A percentile compares a stretch with the other conserved stretches of the same genome.
Conservation (phyloP, 2,329 filamentous ascomycete species). For the Orbilia oligospora region DNA sequence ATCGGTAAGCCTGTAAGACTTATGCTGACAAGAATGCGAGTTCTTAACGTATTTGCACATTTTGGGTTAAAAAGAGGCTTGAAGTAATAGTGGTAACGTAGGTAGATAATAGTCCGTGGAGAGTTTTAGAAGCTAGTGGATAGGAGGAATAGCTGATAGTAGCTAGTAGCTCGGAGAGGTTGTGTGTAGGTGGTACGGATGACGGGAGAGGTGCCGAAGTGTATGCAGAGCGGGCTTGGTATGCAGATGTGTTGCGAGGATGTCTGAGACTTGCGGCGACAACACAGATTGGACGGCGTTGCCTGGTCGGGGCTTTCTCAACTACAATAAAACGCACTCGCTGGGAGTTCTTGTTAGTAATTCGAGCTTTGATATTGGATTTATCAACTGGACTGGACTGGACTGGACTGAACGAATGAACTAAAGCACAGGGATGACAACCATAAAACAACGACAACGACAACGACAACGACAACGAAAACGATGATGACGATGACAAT, state of each 20-base stretch:
- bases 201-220: not conserved
- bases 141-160: not conserved
- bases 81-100: not conserved
- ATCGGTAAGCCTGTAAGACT: constrained; percentile 52
- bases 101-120: not conserved
- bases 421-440: constrained; percentile 5
- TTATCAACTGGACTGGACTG: not conserved
- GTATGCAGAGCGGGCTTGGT: constrained; percentile 12
- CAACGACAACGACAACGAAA: not conserved
- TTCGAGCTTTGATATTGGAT: constrained; percentile 3
- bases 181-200: not conserved
- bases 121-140: not conserved
- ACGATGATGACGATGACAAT: too few relatives aligned
- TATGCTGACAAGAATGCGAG: constrained; percentile 59
- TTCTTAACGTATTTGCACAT: constrained; percentile 61
- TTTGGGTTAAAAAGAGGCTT: not conserved
- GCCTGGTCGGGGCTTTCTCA: not conserved
- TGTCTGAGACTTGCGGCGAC: constrained; percentile 34
- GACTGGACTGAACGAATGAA: not conserved
- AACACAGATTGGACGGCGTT: constrained; percentile 27
- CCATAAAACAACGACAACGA: not conserved
- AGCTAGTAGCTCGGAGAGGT: not conserved
- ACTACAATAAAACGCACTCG: not conserved
- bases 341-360: constrained; percentile 39
- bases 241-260: constrained; percentile 48